Percentiles rank a stretch among this genome's conserved stretches.
Evolutionary conservation across 257 asterid species (phyloP).

Genomic region (Solanum ahanhuiri): DNA sequence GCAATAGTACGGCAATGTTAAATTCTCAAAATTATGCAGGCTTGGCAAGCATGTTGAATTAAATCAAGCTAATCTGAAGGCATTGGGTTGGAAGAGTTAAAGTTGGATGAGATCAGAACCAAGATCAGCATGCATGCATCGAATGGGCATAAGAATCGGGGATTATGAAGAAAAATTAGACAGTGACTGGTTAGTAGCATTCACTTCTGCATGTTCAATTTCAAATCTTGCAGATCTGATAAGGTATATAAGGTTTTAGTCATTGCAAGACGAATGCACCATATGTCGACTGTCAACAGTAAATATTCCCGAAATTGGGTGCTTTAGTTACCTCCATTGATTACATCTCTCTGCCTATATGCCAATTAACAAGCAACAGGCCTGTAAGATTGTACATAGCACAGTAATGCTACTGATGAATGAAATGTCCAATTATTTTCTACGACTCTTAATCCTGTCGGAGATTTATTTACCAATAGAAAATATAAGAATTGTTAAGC

Average conservation of each 20-base stretch:
- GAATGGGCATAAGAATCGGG: neutral
- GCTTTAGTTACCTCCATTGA: neutral
- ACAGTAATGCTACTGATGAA: neutral
- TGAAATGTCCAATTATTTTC: neutral
- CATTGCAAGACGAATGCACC: neutral
- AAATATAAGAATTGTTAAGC: neutral
- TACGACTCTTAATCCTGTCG: neutral
- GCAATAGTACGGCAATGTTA: neutral
- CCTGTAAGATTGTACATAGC: neutral
- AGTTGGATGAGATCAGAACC: neutral
- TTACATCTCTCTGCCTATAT: neutral
- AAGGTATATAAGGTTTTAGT: neutral
- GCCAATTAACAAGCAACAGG: neutral
- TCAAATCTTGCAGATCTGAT: neutral
- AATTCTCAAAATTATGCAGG: conserved; percentile 27
- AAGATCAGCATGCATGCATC: neutral
- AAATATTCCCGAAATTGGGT: neutral
- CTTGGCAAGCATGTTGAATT: conserved; percentile 70
- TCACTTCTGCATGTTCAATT: neutral
- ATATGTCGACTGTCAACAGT: neutral
- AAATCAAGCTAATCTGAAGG: conserved; percentile 45
- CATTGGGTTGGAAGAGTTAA: conserved; percentile 59
- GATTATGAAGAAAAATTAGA: neutral
- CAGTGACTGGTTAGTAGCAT: neutral
- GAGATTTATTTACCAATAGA: neutral